These are phyloP conservation scores for Polytrichum commune DNA, from an alignment of 225 moss, liverwort and hornwort species.

Conservation along the genomic window DNA sequence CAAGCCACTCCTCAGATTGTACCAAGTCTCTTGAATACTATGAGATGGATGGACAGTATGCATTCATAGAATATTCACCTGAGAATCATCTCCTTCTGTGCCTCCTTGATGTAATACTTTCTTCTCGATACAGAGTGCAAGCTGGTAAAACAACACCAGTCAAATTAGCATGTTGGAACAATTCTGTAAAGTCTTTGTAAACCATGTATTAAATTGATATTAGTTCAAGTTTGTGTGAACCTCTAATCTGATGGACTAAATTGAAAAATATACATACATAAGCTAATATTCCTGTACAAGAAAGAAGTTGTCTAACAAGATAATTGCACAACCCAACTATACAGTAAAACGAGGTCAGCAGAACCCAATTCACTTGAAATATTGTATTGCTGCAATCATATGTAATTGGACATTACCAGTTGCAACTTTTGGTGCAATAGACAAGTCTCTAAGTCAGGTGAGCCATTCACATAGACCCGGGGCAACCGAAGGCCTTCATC, in stretches of 20 bases:
- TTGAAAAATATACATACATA: no score
- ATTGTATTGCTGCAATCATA: no score
- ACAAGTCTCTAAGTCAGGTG: slow-evolving; percentile 72
- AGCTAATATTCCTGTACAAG: no score
- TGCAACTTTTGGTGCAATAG: slow-evolving; percentile 91
- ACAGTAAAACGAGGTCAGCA: no score
- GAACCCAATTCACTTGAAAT: no score
- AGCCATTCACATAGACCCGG: slow-evolving; percentile 58
- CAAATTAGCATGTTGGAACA: no score
- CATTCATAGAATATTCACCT: slow-evolving; percentile 20
- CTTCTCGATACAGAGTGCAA: slow-evolving; percentile 54
- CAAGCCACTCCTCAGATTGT: slow-evolving; percentile 16
- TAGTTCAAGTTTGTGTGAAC: no score
- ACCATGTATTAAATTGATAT: no score
- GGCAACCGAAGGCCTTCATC: slow-evolving; percentile 85
- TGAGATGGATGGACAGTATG: background rate
- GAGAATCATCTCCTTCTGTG: slow-evolving; percentile 14
- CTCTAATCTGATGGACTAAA: no score
- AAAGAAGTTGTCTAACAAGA: no score
- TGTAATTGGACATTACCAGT: slow-evolving; percentile 49
- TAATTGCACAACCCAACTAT: no score
- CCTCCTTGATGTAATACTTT: slow-evolving; percentile 30
- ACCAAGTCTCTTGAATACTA: background rate
- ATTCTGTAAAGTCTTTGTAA: no score
- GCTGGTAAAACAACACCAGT: slow-evolving; percentile 25